These are phyloP conservation scores for Calonectria pauciramosa DNA, from an alignment of 2,329 filamentous ascomycete species.

Conservation along the genomic window DNA sequence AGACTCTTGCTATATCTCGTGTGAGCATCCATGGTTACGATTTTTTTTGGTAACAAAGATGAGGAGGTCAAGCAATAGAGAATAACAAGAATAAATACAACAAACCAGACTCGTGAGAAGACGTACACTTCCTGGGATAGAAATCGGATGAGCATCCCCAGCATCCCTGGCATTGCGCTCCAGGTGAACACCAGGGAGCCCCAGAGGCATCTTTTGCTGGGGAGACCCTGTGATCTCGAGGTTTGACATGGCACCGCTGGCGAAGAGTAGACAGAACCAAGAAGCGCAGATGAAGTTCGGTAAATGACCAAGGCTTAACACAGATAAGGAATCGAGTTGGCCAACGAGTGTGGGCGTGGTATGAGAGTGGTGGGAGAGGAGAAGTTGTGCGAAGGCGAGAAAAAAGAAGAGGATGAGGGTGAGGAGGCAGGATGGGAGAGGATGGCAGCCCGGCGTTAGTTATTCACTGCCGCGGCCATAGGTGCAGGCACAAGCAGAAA, in stretches of 20 bases:
- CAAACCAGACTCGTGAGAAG: not conserved
- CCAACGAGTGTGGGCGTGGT: conserved; percentile 47
- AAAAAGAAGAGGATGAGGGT: conserved; percentile 29
- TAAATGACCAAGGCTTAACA: conserved; percentile 47
- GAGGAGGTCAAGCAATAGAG: not conserved
- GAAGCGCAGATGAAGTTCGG: conserved; percentile 24
- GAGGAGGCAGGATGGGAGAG: conserved; percentile 28
- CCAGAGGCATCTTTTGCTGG: conserved; percentile 42
- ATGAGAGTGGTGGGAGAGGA: conserved; percentile 25
- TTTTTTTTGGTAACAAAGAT: not conserved
- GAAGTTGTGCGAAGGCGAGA: conserved; percentile 35
- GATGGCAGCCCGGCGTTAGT: conserved; percentile 38
- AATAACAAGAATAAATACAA: not conserved
- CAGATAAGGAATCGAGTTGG: conserved; percentile 46
- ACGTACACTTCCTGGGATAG: conserved; percentile 38
- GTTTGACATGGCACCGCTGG: conserved; percentile 47
- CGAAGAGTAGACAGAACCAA: conserved; percentile 11
- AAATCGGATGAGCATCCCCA: conserved; percentile 29
- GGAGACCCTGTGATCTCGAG: conserved; percentile 45
- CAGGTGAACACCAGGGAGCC: conserved; percentile 30
- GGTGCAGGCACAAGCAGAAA: conserved; percentile 39
- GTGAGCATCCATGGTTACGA: conserved; percentile 12
- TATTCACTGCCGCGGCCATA: conserved; percentile 44
- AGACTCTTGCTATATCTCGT: conserved; percentile 35
- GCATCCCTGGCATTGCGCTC: conserved; percentile 37